Evolutionary conservation across 306 rosid genomes (phyloP), one percentile per base, ranked within the genome.

Genomic region (Begonia fuchsioides): DNA sequence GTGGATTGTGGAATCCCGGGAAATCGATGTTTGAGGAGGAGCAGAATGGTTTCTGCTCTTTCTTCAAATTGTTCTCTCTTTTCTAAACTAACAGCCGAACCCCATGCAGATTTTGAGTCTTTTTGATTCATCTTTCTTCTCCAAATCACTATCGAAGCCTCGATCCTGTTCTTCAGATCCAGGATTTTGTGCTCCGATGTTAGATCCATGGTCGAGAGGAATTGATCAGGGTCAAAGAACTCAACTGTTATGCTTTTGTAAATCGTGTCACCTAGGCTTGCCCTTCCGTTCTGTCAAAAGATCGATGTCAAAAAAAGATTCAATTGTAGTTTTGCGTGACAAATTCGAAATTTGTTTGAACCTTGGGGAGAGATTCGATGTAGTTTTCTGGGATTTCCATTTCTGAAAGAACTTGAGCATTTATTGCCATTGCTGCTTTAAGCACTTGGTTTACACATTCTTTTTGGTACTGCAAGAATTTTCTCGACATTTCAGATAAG

Each of bases 371-470:
- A 47, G 94, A 65, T 65, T 90, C 98, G 6, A 85, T 81, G 69
- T 92, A 92, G 70, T 80, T 77, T 47, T 92, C 98, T 3, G 98
- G 98, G 35, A 82, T 92, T 59, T 82, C 96, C 87, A 92, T 85
- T 66, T 92, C 98, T 26, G 87, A 54, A 58, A 92, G 72, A 57
- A 87, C 77, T 59, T 77, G 98, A 71, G 96, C 96, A 71, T 92
- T 92, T 63, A 92, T 92, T 47, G 93, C 94, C 98, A 85, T 85
- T 46, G 98, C 98, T 63, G 98, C 98, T 75, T 92, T 92, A 50
- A 92, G 98, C 20, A 92, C 96, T 72, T 92, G 98, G 68, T 73
- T 82, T 59, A 92, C 96, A 68, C 98, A 75, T 61, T 92, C 98
- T 61, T 90, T 90, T 64, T 90, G 98, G 70, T 76, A 75, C 68